These are phyloP conservation scores for Kodamaea fukazawae DNA, from an alignment of 805 yeast genomes.

Conservation along the genomic window DNA sequence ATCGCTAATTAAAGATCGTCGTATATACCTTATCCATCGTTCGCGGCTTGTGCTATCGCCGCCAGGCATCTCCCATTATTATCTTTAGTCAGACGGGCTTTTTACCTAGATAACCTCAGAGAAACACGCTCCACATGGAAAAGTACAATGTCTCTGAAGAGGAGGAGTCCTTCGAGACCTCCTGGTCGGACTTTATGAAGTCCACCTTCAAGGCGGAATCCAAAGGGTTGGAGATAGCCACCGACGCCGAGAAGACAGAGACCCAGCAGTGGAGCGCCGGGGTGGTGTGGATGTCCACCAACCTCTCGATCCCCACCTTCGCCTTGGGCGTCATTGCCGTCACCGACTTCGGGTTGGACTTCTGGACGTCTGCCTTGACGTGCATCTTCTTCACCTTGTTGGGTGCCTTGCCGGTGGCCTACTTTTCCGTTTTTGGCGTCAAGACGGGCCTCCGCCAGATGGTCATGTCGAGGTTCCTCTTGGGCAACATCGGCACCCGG, in stretches of 20 bases:
- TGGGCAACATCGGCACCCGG: slow-evolving; percentile 74
- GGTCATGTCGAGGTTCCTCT: slow-evolving; percentile 71
- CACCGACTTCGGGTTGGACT: slow-evolving; percentile 61
- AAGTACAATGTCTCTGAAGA: too few relatives aligned
- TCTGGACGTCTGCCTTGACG: slow-evolving; percentile 65
- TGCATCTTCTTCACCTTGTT: slow-evolving; percentile 71
- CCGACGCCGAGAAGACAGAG: slow-evolving; percentile 74
- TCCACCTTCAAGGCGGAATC: slow-evolving; percentile 37
- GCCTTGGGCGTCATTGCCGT: slow-evolving; percentile 66
- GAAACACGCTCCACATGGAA: too few relatives aligned
- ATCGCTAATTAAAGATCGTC: too few relatives aligned
- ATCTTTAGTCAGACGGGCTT: too few relatives aligned
- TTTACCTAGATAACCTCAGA: too few relatives aligned
- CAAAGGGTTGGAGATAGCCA: slow-evolving; percentile 77
- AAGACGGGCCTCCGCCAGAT: slow-evolving; percentile 84
- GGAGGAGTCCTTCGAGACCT: too few relatives aligned
- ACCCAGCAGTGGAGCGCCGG: slow-evolving; percentile 66
- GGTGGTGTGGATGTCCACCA: slow-evolving; percentile 89
- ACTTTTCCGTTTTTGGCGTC: slow-evolving; percentile 78
- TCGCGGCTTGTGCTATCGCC: too few relatives aligned
- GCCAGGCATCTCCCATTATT: too few relatives aligned
- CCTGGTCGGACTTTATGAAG: too few relatives aligned
- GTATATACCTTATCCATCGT: too few relatives aligned
- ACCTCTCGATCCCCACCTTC: slow-evolving; percentile 79
- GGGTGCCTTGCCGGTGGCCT: slow-evolving; percentile 79